phyloP scores from a whole-genome alignment of 148 eudicot genomes.

The Nyssa sinensis region DNA sequence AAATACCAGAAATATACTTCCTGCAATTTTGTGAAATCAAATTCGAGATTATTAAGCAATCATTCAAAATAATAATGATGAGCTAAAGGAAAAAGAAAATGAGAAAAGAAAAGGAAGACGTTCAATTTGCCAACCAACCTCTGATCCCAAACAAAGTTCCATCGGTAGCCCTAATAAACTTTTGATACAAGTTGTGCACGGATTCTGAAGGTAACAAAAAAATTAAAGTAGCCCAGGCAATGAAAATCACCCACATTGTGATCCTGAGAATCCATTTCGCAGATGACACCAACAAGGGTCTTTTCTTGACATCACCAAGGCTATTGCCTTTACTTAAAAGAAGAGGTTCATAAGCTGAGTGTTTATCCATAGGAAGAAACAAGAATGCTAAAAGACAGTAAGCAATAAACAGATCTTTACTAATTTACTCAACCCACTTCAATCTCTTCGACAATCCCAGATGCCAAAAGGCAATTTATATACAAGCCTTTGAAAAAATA shows the following conservation, averaged over 20 bases:
- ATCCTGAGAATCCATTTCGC: conserved; percentile 58
- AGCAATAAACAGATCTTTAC: background rate
- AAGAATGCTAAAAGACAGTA: background rate
- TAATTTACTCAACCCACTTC: background rate
- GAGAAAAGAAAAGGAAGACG: background rate
- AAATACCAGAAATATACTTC: conserved; percentile 51
- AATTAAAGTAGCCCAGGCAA: conserved; percentile 53
- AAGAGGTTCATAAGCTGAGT: conserved; percentile 37
- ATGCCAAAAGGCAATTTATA: conserved; percentile 6
- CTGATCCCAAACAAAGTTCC: conserved; percentile 1
- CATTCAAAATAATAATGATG: background rate
- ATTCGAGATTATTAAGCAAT: background rate
- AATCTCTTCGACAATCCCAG: background rate
- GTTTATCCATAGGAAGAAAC: conserved; percentile 36
- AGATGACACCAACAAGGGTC: conserved; percentile 28
- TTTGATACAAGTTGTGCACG: conserved; percentile 11
- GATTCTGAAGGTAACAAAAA: conserved; percentile 52
- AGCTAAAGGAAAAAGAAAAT: background rate
- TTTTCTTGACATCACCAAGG: conserved; percentile 19
- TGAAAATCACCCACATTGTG: conserved; percentile 62
- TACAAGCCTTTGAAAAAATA: background rate
- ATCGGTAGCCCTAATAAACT: conserved; percentile 25
- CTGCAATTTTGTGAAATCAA: conserved; percentile 39
- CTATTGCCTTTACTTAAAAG: conserved; percentile 22
- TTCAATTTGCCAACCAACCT: background rate